Base-by-base conservation (phyloP, 2,329 filamentous ascomycete species). In the Aspergillus alliaceus region DNA sequence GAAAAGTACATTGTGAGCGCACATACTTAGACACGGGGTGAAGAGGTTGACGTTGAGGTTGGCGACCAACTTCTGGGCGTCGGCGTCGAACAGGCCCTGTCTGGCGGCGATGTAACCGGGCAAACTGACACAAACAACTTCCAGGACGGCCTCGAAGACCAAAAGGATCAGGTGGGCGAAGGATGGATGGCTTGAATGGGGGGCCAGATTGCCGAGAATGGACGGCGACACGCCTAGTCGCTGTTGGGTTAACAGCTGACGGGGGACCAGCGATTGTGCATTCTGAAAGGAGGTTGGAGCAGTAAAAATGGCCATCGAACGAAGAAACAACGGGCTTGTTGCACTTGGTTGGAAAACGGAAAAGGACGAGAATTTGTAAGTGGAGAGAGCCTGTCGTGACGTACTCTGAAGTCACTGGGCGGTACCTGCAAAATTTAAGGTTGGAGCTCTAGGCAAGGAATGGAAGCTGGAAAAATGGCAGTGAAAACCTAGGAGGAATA, bases 41-140 rank as follows among this genome's bases (percentile, higher is more conserved):
- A 99, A 99, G 40, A 99, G 83, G 79, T 90, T 90, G 58, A 97
- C 92, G 74, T 99, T 99, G 65, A 99, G 82, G 71, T 99, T 97
- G 53, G 95, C 93, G 51, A 97, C 82, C 71, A 99, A 96, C 76
- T 97, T 98, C 75, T 99, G 95, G 73, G 93, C 90, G 51, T 96
- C 92, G 62, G 91, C 91, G 76, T 96, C 91, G 76, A 99, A 98
- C 78, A 96, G 90, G 72, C 95, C 95, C 67, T 91, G 83, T 37
- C 90, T 83, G 12, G 95, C 95, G 53, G 97, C 87, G 62, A 99
- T 89, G 77, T 97, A 99, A 27, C 95, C 95, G 0, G 95, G 95
- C 65, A 97, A 77, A 74, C 90, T 93, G 73, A 99, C 93, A 72
- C 93, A 98, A 50, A 99, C 90, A 24, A 98, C 93, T 72, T 97